A percentile compares a stretch with the other conserved stretches of the same genome.
phyloP scores from a whole-genome alignment of 108 stramenopile species.

The Nitzschia palea region DNA sequence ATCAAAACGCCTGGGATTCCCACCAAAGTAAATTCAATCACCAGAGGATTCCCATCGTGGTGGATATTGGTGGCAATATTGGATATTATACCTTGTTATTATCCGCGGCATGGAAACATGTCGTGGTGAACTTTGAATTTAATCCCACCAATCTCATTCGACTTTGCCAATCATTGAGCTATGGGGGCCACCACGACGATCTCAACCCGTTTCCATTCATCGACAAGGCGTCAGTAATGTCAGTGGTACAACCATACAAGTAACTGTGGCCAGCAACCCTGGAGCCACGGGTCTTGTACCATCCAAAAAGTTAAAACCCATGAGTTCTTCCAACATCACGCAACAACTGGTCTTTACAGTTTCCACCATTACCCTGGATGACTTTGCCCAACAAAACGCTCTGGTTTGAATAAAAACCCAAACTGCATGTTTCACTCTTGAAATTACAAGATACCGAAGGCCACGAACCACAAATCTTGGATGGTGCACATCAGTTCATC shows the following conservation, averaged over 20 bases:
- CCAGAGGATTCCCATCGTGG: conserved; percentile 14
- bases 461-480: background rate
- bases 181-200: background rate
- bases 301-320: background rate
- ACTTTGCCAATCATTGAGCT: conserved; percentile 43
- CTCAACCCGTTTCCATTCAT: background rate
- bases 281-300: background rate
- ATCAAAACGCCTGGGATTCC: too few relatives aligned
- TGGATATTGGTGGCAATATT: conserved; percentile 59
- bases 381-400: conserved; percentile 14
- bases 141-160: conserved; percentile 55
- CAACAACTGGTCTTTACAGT: background rate
- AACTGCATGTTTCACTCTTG: background rate
- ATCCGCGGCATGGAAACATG: conserved; percentile 40
- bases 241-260: background rate
- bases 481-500: background rate
- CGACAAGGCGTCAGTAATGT: background rate
- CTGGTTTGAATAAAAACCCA: conserved; percentile 9
- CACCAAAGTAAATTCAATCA: too few relatives aligned
- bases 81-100: conserved; percentile 55
- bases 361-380: conserved; percentile 19
- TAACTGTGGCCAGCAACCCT: background rate
- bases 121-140: conserved; percentile 52
- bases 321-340: background rate
- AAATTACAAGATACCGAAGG: background rate